phyloP scores from a whole-genome alignment of 2,329 filamentous ascomycete species.

The Cercospora zeae-maydis region DNA sequence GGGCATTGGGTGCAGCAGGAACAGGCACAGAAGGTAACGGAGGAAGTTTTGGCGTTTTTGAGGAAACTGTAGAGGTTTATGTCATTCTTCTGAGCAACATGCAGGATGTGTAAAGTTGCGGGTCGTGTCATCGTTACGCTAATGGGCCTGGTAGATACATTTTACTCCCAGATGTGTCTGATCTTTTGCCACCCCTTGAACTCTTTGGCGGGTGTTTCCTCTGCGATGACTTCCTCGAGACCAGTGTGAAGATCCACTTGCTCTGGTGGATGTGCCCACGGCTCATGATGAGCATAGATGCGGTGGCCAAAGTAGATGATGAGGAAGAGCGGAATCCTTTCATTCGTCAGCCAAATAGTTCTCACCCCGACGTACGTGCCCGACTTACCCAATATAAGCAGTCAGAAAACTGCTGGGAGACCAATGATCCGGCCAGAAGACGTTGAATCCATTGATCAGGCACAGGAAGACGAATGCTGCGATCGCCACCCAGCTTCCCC shows the following conservation, averaged over 20 bases:
- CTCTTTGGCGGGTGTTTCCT: conserved; percentile 34
- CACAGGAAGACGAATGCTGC: conserved; percentile 59
- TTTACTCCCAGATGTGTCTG: conserved; percentile 24
- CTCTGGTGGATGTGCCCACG: conserved; percentile 49
- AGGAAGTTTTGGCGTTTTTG: conserved; percentile 1
- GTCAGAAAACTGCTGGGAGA: conserved; percentile 61
- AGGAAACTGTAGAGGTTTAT: neutral
- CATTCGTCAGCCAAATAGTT: neutral
- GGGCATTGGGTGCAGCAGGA: conserved; percentile 72
- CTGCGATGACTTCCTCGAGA: conserved; percentile 31
- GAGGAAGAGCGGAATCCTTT: conserved; percentile 60
- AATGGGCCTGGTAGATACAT: neutral
- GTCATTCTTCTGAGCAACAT: neutral
- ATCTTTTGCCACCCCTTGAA: conserved; percentile 39
- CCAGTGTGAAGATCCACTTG: conserved; percentile 54
- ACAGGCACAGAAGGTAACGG: conserved; percentile 51
- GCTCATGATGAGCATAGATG: conserved; percentile 46
- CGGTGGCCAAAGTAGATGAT: conserved; percentile 54
- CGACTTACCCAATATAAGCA: conserved; percentile 50
- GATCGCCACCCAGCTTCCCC: conserved; percentile 60
- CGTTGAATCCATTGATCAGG: conserved; percentile 70
- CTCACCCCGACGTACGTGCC: neutral
- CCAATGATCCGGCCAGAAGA: conserved; percentile 67
- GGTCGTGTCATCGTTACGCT: neutral
- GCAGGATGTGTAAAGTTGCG: neutral